Evolutionary conservation across 768 basidiomycete species (phyloP).

Genomic region (Xerocomellus chrysenteron): DNA sequence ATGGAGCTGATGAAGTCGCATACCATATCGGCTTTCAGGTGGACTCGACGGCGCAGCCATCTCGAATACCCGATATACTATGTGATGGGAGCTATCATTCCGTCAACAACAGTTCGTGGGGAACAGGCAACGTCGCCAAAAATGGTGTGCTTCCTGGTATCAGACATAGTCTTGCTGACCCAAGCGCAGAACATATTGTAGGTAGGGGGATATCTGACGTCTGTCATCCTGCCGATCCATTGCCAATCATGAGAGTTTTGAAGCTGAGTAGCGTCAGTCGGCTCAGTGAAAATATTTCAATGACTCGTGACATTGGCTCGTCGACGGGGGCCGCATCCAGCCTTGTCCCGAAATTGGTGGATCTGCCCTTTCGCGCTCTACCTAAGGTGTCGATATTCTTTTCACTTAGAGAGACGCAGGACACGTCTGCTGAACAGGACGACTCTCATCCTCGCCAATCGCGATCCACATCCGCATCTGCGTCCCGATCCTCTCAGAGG

Average conservation of each 20-base stretch:
- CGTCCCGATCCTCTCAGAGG: conserved; percentile 23
- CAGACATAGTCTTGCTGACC: conserved; percentile 2
- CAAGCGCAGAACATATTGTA: conserved; percentile 43
- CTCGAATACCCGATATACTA: conserved; percentile 76
- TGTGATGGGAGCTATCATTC: conserved; percentile 69
- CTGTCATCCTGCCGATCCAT: conserved; percentile 87
- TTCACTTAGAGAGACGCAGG: neutral
- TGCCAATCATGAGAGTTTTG: conserved; percentile 88
- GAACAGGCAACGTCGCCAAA: neutral
- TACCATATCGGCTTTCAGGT: no score
- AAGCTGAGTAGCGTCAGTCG: conserved; percentile 53
- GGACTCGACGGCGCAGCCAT: conserved; percentile 66
- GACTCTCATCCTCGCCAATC: neutral
- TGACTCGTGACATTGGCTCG: conserved; percentile 17
- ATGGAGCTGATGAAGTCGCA: no score
- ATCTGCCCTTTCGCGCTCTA: conserved; percentile 81
- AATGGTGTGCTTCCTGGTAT: neutral
- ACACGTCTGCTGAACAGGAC: neutral
- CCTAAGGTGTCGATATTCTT: conserved; percentile 44
- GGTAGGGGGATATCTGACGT: conserved; percentile 77
- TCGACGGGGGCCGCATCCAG: conserved; percentile 8
- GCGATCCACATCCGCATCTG: neutral
- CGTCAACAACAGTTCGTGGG: conserved; percentile 42
- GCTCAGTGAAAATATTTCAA: conserved; percentile 7
- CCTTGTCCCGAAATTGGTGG: conserved; percentile 56